Conservation (phyloP, 495 filamentous ascomycete genomes). For the Penicillium alfredii region DNA sequence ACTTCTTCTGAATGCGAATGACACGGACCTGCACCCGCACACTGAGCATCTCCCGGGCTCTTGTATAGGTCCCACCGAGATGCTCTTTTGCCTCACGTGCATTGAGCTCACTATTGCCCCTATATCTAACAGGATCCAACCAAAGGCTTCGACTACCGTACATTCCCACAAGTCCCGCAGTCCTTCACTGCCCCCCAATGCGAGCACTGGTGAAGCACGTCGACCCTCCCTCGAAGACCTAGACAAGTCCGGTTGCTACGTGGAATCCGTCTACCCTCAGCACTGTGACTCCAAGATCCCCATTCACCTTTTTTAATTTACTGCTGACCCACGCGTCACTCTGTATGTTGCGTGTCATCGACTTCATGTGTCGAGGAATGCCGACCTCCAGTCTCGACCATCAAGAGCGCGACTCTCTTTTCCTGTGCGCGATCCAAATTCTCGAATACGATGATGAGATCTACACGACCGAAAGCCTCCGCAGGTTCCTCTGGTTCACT, state of each 20-base stretch:
- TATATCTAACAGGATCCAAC: conserved; percentile 6
- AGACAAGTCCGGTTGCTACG: conserved; percentile 40
- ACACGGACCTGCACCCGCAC: conserved; percentile 28
- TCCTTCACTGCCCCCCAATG: neutral
- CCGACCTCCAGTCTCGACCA: conserved; percentile 2
- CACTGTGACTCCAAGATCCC: conserved; percentile 57
- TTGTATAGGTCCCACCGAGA: conserved; percentile 16
- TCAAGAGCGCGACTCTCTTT: conserved; percentile 38
- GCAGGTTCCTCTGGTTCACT: conserved; percentile 47
- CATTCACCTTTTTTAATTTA: conserved; percentile 48
- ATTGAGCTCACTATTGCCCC: conserved; percentile 27
- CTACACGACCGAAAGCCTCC: conserved; percentile 37
- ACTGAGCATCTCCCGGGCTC: conserved; percentile 16
- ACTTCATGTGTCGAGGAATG: conserved; percentile 13
- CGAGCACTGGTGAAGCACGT: neutral
- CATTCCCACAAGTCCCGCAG: neutral
- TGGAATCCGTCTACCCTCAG: conserved; percentile 47
- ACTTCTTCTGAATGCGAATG: conserved; percentile 36
- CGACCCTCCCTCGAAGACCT: conserved; percentile 12
- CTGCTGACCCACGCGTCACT: conserved; percentile 44
- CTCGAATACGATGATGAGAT: conserved; percentile 49
- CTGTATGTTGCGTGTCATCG: conserved; percentile 32
- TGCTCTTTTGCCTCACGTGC: conserved; percentile 23
- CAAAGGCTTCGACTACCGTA: conserved; percentile 3
- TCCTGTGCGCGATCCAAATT: conserved; percentile 44